Percentiles rank a stretch among this genome's conserved stretches.
phyloP scores from a whole-genome alignment of 2,329 filamentous ascomycete genomes.

The Lachnellula willkommii region DNA sequence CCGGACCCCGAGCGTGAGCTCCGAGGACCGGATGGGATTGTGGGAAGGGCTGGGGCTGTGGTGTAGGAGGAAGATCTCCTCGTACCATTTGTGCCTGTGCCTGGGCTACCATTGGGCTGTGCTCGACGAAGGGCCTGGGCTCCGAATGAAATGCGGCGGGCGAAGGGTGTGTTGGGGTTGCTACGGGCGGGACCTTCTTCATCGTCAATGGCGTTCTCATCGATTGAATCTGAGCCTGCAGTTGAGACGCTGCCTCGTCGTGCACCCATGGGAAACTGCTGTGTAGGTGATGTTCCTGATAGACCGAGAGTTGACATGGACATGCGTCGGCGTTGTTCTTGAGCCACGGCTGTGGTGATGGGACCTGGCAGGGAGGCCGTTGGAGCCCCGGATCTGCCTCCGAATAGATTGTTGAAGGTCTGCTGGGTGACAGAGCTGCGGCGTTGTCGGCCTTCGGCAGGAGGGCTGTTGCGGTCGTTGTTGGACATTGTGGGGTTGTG shows the following conservation, averaged over 20 bases:
- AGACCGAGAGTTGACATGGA: constrained; percentile 70
- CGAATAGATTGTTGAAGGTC: constrained; percentile 46
- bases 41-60: constrained; percentile 21
- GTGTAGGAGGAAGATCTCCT: constrained; percentile 30
- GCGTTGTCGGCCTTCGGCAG: constrained; percentile 38
- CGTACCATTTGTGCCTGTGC: constrained; percentile 12
- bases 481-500: constrained; percentile 36
- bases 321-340: constrained; percentile 61
- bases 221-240: constrained; percentile 56
- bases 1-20: constrained; percentile 17
- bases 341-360: constrained; percentile 44
- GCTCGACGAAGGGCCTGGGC: constrained; percentile 54
- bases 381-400: constrained; percentile 41
- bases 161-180: constrained; percentile 67
- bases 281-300: constrained; percentile 64
- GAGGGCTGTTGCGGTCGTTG: constrained; percentile 36
- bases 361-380: constrained; percentile 43
- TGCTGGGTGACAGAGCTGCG: constrained; percentile 42
- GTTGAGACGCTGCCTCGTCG: constrained; percentile 68
- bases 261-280: constrained; percentile 48
- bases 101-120: constrained; percentile 32
- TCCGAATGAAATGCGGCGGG: constrained; percentile 84
- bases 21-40: constrained; percentile 25
- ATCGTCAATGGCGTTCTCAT: constrained; percentile 71
- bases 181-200: constrained; percentile 49